Conservation (phyloP, 1,284 basidiomycete genomes). For the Golubevia sp. region DNA sequence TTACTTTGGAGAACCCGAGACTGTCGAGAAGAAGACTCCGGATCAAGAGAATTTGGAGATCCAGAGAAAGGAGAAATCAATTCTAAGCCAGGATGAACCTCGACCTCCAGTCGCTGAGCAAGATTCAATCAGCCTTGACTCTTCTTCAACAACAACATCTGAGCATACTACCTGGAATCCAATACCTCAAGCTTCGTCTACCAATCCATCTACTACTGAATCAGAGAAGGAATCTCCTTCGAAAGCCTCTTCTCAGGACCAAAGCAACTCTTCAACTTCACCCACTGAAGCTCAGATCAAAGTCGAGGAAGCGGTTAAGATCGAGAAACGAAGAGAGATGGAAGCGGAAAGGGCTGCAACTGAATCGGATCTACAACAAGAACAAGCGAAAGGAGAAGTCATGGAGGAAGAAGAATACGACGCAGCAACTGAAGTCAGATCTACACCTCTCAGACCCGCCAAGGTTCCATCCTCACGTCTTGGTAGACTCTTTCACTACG, state of each 20-base stretch:
- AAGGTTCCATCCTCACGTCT: constrained; percentile 58
- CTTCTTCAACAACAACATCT: constrained; percentile 1
- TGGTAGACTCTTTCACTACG: constrained; percentile 55
- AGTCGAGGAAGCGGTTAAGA: background rate
- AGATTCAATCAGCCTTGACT: constrained; percentile 4
- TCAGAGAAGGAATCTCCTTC: too few relatives aligned
- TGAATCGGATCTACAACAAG: background rate
- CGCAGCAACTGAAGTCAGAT: constrained; percentile 33
- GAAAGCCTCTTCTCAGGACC: background rate
- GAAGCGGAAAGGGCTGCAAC: background rate
- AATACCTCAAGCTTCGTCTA: background rate
- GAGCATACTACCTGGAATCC: background rate
- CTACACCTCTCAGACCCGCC: constrained; percentile 40
- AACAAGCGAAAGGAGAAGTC: background rate
- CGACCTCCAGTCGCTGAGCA: background rate
- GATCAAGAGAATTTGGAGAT: background rate
- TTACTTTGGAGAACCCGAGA: constrained; percentile 13
- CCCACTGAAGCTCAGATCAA: constrained; percentile 1
- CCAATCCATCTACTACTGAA: background rate
- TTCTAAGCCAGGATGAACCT: constrained; percentile 2
- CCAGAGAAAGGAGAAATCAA: constrained; percentile 1
- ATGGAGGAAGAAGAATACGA: constrained; percentile 45
- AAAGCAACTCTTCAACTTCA: background rate
- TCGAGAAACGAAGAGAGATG: background rate
- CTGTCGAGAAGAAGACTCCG: background rate